Percentiles rank a stretch among this genome's conserved stretches.
Conservation (phyloP, 31 red algal species). For the Porphyra umbilicalis region DNA sequence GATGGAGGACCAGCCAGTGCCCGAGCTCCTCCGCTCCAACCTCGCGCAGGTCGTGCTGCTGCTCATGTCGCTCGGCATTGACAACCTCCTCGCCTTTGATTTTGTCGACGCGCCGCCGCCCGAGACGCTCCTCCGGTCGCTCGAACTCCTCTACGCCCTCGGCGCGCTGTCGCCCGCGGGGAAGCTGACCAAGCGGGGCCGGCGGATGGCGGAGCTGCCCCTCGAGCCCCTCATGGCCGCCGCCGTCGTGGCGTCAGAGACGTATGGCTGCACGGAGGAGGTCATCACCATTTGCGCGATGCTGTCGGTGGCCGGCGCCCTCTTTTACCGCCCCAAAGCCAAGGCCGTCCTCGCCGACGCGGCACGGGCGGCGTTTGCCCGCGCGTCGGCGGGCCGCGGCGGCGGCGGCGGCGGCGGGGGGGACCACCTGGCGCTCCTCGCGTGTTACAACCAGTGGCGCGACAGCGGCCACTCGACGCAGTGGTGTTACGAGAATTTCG, state of each 20-base stretch:
- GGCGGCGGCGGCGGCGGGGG: constrained; percentile 43
- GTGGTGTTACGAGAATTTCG: constrained; percentile 94
- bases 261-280: constrained; percentile 77
- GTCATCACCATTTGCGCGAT: constrained; percentile 82
- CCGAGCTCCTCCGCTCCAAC: constrained; percentile 83
- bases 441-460: constrained; percentile 78
- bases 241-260: constrained; percentile 73
- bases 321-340: constrained; percentile 81
- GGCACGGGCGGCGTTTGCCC: constrained; percentile 61
- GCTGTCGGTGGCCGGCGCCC: constrained; percentile 73
- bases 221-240: constrained; percentile 87
- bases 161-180: constrained; percentile 77
- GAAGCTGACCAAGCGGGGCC: constrained; percentile 72
- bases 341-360: constrained; percentile 82
- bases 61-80: constrained; percentile 81
- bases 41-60: constrained; percentile 80
- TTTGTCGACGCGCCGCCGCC: constrained; percentile 92
- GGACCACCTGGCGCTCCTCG: constrained; percentile 74
- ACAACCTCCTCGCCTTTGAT: constrained; percentile 95
- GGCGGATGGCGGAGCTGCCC: constrained; percentile 93
- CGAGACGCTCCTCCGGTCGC: constrained; percentile 68
- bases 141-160: constrained; percentile 90
- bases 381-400: neutral
- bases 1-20: constrained; percentile 71
- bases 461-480: constrained; percentile 62